Conservation (phyloP, 169 alveolate genomes). For the Cryptosporidium felis region DNA sequence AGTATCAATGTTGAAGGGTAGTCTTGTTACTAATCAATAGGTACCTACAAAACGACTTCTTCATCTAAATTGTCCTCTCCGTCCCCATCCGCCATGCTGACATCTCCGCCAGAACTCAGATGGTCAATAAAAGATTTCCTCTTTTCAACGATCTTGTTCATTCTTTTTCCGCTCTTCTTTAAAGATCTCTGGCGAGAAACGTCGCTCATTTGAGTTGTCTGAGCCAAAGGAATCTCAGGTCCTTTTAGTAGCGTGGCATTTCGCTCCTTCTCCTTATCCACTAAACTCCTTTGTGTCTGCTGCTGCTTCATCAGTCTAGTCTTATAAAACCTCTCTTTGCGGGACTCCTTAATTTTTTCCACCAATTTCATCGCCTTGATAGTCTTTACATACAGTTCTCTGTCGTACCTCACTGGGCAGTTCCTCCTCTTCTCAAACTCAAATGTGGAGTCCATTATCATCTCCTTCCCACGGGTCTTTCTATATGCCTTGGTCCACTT, state of each 20-base stretch:
- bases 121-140: constrained; percentile 38
- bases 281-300: constrained; percentile 56
- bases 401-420: constrained; percentile 94
- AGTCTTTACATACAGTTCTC: constrained; percentile 93
- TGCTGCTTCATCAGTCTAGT: constrained; percentile 62
- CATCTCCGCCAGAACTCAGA: not conserved
- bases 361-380: constrained; percentile 95
- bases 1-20: no score
- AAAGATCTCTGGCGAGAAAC: constrained; percentile 17
- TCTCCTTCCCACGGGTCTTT: constrained; percentile 94
- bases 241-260: constrained; percentile 62
- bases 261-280: constrained; percentile 53
- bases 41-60: constrained; percentile 25
- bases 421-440: constrained; percentile 96
- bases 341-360: constrained; percentile 89
- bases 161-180: constrained; percentile 32
- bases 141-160: constrained; percentile 50
- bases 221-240: constrained; percentile 50
- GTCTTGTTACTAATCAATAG: no score
- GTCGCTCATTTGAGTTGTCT: constrained; percentile 42
- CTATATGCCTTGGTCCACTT: constrained; percentile 99
- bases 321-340: constrained; percentile 84
- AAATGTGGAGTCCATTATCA: constrained; percentile 92
- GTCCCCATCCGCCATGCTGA: not conserved
- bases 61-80: constrained; percentile 3